Evolutionary conservation across 768 basidiomycete species (phyloP).

Genomic region (Bullera alba): DNA sequence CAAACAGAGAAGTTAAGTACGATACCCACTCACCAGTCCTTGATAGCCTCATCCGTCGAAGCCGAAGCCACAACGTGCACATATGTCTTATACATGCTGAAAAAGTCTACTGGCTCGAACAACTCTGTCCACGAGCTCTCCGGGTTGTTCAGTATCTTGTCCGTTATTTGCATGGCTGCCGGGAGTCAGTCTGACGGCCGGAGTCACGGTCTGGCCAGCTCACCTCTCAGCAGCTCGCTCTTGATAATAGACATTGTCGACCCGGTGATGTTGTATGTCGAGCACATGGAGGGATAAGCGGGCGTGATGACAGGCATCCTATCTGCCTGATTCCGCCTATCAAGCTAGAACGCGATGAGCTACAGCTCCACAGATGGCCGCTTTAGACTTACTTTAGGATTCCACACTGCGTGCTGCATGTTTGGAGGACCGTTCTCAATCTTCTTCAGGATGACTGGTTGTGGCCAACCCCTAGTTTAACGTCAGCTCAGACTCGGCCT

Average conservation of each 20-base stretch:
- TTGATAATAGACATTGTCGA: slow-evolving; percentile 96
- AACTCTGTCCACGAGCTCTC: slow-evolving; percentile 78
- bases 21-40: slow-evolving; percentile 68
- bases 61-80: slow-evolving; percentile 92
- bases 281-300: slow-evolving; percentile 97
- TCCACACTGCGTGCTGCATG: slow-evolving; percentile 79
- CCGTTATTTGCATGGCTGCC: slow-evolving; percentile 82
- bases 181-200: background rate
- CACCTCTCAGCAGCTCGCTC: slow-evolving; percentile 88
- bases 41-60: slow-evolving; percentile 70
- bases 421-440: slow-evolving; percentile 91
- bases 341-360: slow-evolving; percentile 15
- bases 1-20: background rate
- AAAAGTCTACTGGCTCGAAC: slow-evolving; percentile 94
- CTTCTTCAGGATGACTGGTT: slow-evolving; percentile 92
- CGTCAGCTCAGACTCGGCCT: slow-evolving; percentile 2
- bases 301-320: slow-evolving; percentile 99
- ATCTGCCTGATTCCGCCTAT: slow-evolving; percentile 55
- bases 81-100: slow-evolving; percentile 92
- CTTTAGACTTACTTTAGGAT: slow-evolving; percentile 64
- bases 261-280: slow-evolving; percentile 93
- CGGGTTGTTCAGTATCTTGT: slow-evolving; percentile 75
- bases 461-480: slow-evolving; percentile 80
- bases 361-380: background rate
- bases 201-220: background rate